Base-by-base conservation (phyloP, 2,329 filamentous ascomycete genomes). In the Magnaporthales sp. region DNA sequence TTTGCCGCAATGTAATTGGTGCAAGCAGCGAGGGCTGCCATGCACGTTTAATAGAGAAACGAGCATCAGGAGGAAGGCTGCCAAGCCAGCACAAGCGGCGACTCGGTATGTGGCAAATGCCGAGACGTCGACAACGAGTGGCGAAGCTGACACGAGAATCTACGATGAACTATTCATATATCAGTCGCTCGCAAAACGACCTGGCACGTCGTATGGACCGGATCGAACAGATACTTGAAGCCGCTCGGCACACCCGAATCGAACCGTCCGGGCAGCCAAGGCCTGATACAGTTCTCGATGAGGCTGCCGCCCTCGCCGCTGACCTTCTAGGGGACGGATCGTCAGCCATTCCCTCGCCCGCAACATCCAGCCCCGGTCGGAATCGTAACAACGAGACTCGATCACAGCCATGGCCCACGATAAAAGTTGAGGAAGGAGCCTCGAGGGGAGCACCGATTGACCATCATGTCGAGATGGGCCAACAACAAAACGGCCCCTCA, bases 1-100 rank as follows among this genome's bases (percentile, higher is more conserved):
- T 22, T 62, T 67, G 8, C 68, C 68, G 3, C 67, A 69, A 56
- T 69, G 68, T 64, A 68, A 68, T 58, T 68, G 68, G 63, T 69
- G 68, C 46, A 69, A 68, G 29, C 66, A 68, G 29, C 68, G 68
- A 46, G 64, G 63, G 10, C 38, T 69, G 6, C 63, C 66, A 9
- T 69, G 68, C 27, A 69, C 67, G 15, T 66, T 51, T 38, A 61
- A 51, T n/a, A 46, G 65, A 24, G 65, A 62, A 13, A 46, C 46
- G 9, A 54, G 65, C 15, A 58, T 66, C 30, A 66, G 29, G 60
- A 66, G 38, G 15, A 66, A 26, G 56, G 32, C 31, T 31, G 31
- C 65, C n/a, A 66, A 63, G 51, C 60, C 64, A 13, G 32, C 26
- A 15, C 26, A n/a, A 27, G 2, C 64, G 19, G 30, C 51, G 27